Conservation (phyloP, 1,139 yeast genomes). For the Taphrina deformans region DNA sequence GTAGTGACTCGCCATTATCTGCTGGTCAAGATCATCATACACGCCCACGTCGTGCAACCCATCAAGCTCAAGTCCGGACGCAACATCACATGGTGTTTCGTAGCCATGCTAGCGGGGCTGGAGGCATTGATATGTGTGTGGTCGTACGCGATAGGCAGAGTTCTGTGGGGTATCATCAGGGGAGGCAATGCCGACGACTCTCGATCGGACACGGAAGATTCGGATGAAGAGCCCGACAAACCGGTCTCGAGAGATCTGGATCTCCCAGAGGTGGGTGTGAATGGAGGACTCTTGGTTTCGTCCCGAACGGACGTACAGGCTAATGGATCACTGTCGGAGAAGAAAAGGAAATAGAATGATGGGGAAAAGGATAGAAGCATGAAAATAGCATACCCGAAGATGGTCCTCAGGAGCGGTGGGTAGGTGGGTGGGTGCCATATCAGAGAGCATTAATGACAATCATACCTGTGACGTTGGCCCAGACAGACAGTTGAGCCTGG, state of each 20-base stretch:
- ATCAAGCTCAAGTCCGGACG: constrained; percentile 40
- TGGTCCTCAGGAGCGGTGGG: too few relatives aligned
- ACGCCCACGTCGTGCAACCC: constrained; percentile 39
- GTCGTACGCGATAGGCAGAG: constrained; percentile 71
- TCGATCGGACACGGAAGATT: constrained; percentile 74
- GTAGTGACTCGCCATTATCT: constrained; percentile 68
- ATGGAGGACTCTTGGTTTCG: not conserved
- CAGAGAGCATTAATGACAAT: not conserved
- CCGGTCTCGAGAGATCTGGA: not conserved
- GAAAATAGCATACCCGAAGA: not conserved
- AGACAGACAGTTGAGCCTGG: too few relatives aligned
- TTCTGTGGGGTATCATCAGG: constrained; percentile 64
- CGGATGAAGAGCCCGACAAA: not conserved
- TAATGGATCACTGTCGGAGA: not conserved
- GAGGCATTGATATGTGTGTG: constrained; percentile 69
- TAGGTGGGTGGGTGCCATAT: not conserved
- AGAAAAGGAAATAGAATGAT: not conserved
- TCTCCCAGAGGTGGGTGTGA: not conserved
- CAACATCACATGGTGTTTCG: constrained; percentile 48
- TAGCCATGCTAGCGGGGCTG: constrained; percentile 61
- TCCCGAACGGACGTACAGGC: not conserved
- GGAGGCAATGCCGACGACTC: constrained; percentile 81
- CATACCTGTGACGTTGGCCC: too few relatives aligned
- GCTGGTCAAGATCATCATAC: constrained; percentile 64
- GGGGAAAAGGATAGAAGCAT: not conserved